Conservation (phyloP, 306 rosid genomes). For the Nissolia schottii region DNA sequence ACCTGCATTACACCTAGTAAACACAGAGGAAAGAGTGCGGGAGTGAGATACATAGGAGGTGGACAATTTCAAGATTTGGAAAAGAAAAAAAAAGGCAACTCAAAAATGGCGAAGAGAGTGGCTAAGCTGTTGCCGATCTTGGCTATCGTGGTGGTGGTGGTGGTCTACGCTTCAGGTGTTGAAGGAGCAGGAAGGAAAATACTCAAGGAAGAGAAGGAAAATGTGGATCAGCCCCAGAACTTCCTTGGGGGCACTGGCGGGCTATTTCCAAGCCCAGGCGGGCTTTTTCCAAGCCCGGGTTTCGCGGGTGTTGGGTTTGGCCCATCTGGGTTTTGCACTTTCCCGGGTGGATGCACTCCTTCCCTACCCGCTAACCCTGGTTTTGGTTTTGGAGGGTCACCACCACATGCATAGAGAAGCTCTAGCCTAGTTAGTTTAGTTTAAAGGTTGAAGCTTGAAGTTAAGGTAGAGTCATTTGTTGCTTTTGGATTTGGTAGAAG, state of each 20-base stretch:
- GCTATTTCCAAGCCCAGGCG: slow-evolving; percentile 32
- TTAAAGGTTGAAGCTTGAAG: background rate
- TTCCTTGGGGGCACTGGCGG: slow-evolving; percentile 25
- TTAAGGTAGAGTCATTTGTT: background rate
- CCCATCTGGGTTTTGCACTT: slow-evolving; percentile 29
- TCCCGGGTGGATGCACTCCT: slow-evolving; percentile 33
- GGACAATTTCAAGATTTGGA: background rate
- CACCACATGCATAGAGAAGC: slow-evolving; percentile 19
- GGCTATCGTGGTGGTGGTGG: background rate
- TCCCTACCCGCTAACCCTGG: slow-evolving; percentile 15
- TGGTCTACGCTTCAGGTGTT: slow-evolving; percentile 20
- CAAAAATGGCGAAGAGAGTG: slow-evolving; percentile 22
- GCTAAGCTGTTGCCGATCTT: background rate
- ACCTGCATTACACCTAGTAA: background rate
- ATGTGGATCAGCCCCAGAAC: slow-evolving; percentile 22
- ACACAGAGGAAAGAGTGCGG: background rate
- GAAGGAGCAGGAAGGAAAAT: slow-evolving; percentile 25
- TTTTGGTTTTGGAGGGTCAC: background rate
- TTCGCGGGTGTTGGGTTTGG: slow-evolving; percentile 25
- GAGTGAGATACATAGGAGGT: background rate
- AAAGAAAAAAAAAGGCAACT: too few species aligned
- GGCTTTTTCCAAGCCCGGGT: slow-evolving; percentile 31
- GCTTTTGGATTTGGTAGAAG: background rate
- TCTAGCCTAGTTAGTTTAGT: background rate
- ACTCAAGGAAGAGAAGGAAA: background rate